These are phyloP conservation scores for Cytospora chrysosperma DNA, from an alignment of 2,329 filamentous ascomycete species.

Conservation along the genomic window DNA sequence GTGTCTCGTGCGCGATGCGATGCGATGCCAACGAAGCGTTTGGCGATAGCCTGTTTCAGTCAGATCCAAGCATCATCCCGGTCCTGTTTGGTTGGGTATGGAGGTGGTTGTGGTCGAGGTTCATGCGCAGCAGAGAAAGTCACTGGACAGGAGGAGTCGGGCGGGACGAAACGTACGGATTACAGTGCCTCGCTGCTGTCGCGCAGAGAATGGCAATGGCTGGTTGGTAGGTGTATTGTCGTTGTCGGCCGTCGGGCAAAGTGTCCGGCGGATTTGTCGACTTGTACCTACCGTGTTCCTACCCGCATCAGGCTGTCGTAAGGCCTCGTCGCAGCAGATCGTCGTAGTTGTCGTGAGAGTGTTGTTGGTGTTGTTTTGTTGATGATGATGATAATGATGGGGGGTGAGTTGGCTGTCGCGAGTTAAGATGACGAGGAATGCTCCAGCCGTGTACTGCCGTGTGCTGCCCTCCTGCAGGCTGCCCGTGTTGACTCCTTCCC, in stretches of 20 bases:
- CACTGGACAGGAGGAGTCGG: slow-evolving; percentile 15
- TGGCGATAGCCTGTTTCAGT: slow-evolving; percentile 24
- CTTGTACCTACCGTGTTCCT: slow-evolving; percentile 13
- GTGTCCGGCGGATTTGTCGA: slow-evolving; percentile 10
- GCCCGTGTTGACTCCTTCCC: slow-evolving; percentile 17
- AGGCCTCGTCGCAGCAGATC: slow-evolving; percentile 17
- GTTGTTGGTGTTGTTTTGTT: neutral
- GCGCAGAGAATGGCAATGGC: slow-evolving; percentile 11
- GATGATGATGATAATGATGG: neutral
- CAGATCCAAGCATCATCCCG: slow-evolving; percentile 18
- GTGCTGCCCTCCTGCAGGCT: neutral
- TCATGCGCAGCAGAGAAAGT: slow-evolving; percentile 21
- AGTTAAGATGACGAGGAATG: neutral
- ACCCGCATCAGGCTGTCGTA: slow-evolving; percentile 19
- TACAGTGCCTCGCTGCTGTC: neutral
- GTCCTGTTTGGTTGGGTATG: neutral
- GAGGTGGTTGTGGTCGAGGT: neutral
- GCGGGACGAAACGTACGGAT: neutral
- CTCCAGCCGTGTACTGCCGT: neutral
- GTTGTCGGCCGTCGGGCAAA: slow-evolving; percentile 14
- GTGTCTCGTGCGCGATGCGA: slow-evolving; percentile 5
- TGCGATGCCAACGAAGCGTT: slow-evolving; percentile 5
- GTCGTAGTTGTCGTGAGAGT: neutral
- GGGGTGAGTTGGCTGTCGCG: neutral
- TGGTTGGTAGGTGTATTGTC: slow-evolving; percentile 4